Percentiles rank a stretch among this genome's conserved stretches.
These are phyloP conservation scores for Craspedostauros australis DNA, from an alignment of 108 stramenopile species.

Conservation along the genomic window DNA sequence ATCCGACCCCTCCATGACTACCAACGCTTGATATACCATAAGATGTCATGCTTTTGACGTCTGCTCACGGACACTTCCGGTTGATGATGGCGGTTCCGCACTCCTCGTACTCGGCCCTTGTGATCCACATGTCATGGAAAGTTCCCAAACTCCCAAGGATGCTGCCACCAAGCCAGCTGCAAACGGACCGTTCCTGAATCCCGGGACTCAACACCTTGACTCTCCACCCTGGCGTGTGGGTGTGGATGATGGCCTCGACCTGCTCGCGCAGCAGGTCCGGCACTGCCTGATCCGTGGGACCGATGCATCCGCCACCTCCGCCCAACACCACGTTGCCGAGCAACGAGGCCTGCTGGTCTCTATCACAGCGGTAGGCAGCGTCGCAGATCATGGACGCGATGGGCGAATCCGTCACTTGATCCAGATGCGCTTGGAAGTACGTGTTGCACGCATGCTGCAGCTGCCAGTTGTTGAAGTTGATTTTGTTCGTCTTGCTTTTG, in stretches of 20 bases:
- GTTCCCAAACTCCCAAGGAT: constrained; percentile 95
- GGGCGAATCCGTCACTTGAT: constrained; percentile 53
- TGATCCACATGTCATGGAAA: constrained; percentile 98
- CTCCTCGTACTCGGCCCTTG: constrained; percentile 93
- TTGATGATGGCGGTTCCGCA: constrained; percentile 89
- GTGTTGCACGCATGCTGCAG: constrained; percentile 38
- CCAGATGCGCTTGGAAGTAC: constrained; percentile 31
- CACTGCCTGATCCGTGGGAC: constrained; percentile 66
- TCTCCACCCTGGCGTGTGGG: constrained; percentile 83
- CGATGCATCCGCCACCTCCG: constrained; percentile 81
- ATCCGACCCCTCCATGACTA: too few species aligned
- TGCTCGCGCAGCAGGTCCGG: constrained; percentile 75
- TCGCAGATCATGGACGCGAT: constrained; percentile 83
- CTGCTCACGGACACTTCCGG: constrained; percentile 94
- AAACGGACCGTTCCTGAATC: constrained; percentile 59
- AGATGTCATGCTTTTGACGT: too few species aligned
- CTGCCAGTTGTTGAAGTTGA: constrained; percentile 24
- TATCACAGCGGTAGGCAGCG: constrained; percentile 80
- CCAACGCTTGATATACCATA: too few species aligned
- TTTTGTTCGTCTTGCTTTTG: background rate
- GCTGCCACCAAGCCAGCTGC: constrained; percentile 92
- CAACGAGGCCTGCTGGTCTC: constrained; percentile 79
- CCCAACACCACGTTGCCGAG: constrained; percentile 78
- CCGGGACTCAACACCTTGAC: constrained; percentile 77
- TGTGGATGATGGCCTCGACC: constrained; percentile 77